A percentile compares a stretch with the other conserved stretches of the same genome.
phyloP scores from a whole-genome alignment of 2,329 filamentous ascomycete genomes.

The Epichloe sp. region DNA sequence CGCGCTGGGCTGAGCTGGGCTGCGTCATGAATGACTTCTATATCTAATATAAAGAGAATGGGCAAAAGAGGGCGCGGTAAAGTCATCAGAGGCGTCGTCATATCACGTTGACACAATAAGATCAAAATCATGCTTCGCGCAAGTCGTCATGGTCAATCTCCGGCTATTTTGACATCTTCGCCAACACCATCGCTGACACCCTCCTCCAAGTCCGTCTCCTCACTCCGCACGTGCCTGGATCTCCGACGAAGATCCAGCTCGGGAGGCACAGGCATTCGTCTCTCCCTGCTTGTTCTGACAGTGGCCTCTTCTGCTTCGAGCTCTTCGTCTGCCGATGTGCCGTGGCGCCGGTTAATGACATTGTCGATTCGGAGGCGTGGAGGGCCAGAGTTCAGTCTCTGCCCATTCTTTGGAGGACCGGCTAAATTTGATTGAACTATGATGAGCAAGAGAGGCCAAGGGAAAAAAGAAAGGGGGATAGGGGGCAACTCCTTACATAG shows the following conservation, averaged over 20 bases:
- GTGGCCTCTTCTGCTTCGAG: not conserved
- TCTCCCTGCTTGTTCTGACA: not conserved
- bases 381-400: constrained; percentile 22
- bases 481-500: constrained; percentile 16
- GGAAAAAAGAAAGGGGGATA: rapidly evolving
- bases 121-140: no score
- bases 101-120: not conserved
- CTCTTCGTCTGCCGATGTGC: constrained; percentile 7
- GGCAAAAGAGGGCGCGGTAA: no score
- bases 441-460: no score
- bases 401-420: constrained; percentile 24
- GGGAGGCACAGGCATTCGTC: not conserved
- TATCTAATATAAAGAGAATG: no score
- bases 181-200: not conserved
- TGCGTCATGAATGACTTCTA: no score
- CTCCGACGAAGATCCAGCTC: not conserved
- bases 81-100: not conserved
- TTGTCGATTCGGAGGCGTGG: constrained; percentile 26
- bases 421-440: constrained; percentile 10
- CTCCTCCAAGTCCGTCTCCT: not conserved
- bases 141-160: not conserved
- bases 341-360: constrained; percentile 21
- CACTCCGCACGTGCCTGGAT: not conserved
- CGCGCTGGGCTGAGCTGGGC: no score
- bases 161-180: constrained; percentile 1